phyloP scores from a whole-genome alignment of 1,284 basidiomycete genomes.

The Phaffia rhodozyma region DNA sequence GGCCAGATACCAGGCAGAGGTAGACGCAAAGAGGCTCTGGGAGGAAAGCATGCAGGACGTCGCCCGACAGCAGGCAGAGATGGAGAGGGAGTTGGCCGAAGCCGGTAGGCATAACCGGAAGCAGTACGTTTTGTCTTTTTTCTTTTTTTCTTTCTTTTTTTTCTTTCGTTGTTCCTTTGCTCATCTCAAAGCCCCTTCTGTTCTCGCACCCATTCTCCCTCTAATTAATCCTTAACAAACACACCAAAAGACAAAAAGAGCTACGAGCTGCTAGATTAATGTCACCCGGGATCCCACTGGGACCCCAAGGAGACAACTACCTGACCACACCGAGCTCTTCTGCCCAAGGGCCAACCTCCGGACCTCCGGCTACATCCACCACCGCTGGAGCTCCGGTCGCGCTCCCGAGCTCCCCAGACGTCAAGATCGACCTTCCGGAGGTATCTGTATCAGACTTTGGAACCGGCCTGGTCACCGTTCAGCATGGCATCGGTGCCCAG shows the following conservation, averaged over 20 bases:
- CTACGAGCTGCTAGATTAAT: constrained; percentile 8
- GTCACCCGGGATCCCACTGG: too few species aligned
- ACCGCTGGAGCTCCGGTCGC: background rate
- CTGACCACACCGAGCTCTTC: background rate
- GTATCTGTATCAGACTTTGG: constrained; percentile 23
- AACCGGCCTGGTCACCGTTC: constrained; percentile 29
- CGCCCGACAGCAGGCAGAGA: constrained; percentile 70
- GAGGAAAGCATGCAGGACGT: constrained; percentile 81
- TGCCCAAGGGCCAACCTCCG: constrained; percentile 13
- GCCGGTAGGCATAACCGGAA: constrained; percentile 37
- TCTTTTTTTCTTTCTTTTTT: too few species aligned
- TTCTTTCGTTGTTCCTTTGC: too few species aligned
- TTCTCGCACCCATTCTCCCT: background rate
- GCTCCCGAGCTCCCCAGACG: background rate
- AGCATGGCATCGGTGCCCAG: constrained; percentile 21
- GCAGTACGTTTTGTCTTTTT: constrained; percentile 22
- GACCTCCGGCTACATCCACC: background rate
- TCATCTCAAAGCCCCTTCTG: background rate
- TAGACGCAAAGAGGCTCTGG: constrained; percentile 68
- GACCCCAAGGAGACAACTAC: too few species aligned
- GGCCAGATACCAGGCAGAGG: constrained; percentile 51
- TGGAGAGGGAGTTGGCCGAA: constrained; percentile 60
- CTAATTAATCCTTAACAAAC: background rate
- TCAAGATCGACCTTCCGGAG: constrained; percentile 11
- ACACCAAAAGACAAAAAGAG: constrained; percentile 18